Base-by-base conservation (phyloP, 2,329 filamentous ascomycete genomes). In the Botryotinia calthae region DNA sequence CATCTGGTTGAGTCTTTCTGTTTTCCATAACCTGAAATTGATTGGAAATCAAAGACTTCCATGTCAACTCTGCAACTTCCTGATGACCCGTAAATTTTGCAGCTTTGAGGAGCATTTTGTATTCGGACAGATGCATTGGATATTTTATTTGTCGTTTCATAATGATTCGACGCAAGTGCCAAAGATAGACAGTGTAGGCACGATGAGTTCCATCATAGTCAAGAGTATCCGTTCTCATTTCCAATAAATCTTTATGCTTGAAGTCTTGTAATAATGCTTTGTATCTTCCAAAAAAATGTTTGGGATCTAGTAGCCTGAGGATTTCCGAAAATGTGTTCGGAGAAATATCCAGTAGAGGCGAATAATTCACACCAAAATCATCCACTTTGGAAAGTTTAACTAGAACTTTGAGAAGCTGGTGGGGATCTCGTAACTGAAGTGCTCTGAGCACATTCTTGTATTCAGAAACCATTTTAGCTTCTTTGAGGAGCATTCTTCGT, bases 311-410 rank as follows among this genome's bases (percentile, higher is more conserved):
- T 8, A 85, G 84, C 48, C 86, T 85, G 44, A 95, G 80, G 16
- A 92, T 86, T 75, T 91, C 89, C 1, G 89, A 88, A 78, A 94
- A 90, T 0, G 86, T 86, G 1, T 85, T 83, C 2, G 84, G 80
- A 0, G 90, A 85, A 34, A 72, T 46, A 9, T 72, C 48, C 22
- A 68, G 25, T 8, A 72, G 34, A 28, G 56, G 51, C 8, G 62
- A 68, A 77, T 59, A 44, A 67, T 72, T 48, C 71, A 68, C 18
- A 75, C 69, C 22, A 70, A 71, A 44, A 34, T 62, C 22, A 77
- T 63, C 9, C 78, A 70, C 37, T 31, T 64, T 48, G 76, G 73
- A 48, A 75, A 76, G 58, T 78, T 70, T 34, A 59, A 73, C 40
- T n/a, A 72, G 31, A 18, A 56, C 64, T 44, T 12, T 51, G 10